Evolutionary conservation across 2,329 filamentous ascomycete genomes (phyloP), one percentile per base, ranked within the genome.

Genomic region (Fusarium domesticum): DNA sequence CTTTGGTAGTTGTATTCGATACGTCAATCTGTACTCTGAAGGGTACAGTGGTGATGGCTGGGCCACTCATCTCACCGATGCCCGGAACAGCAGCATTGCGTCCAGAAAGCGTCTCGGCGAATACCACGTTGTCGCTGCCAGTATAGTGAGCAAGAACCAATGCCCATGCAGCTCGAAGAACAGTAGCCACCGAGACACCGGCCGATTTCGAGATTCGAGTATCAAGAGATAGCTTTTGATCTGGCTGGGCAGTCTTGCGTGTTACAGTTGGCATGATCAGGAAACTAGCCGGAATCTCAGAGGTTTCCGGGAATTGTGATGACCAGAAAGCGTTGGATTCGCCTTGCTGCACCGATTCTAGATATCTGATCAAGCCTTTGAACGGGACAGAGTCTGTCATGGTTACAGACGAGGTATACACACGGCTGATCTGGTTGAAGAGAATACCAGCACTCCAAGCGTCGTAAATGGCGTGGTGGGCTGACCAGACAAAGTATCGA

Each of bases 401-500:
- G 6, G 20, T 11, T 6, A 23, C 11, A 23, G 20, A 6, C 20
- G 20, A 23, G 11, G 6, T 23, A 11, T 23, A 23, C 20, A 23
- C 6, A 11, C 20, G 20, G 11, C 20, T 23, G 20, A 23, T 23
- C 11, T 23, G 20, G 11, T 11, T 11, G 20, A 23, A 23, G 20
- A 23, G 20, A 6, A 23, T 23, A 11, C 20, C 20, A 23, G 20
- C 20, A 17, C 54, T 56, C 55, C 54, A 58, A 3, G 54, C 55
- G 30, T 58, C 55, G 6, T 58, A 58, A 1, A 58, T 30, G 3
- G 54, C 50, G 33, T 58, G 55, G 19, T 58, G 55, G 1, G 54
- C 18, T 0, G 45, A 36, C 56, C 56, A 58, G 0, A 55, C 37
- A 15, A 57, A 57, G 25, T 53, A 51, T 2, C 17, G 30, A 7